Conservation (phyloP, 345 rosid genomes). For the Eucalyptus pumila region DNA sequence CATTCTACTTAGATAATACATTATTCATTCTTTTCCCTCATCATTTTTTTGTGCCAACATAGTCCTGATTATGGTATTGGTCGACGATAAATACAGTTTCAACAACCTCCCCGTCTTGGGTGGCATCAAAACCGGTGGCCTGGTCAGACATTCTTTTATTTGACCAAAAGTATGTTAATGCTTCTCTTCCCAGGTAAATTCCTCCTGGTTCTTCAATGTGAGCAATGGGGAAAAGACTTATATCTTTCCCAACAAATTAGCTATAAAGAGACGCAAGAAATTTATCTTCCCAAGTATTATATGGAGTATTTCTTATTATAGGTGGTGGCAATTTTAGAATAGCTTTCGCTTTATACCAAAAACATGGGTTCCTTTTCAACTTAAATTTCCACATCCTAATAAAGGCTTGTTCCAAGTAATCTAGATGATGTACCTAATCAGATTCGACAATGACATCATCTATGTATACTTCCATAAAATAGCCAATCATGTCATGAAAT, state of each 20-base stretch:
- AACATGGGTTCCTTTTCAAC: no score
- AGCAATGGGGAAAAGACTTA: neutral
- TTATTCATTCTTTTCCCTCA: neutral
- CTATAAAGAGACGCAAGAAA: neutral
- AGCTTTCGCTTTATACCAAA: no score
- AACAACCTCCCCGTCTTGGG: neutral
- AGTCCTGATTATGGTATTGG: neutral
- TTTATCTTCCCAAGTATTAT: neutral
- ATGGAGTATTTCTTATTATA: neutral
- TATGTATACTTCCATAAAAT: no score
- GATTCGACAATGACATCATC: no score
- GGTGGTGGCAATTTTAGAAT: neutral
- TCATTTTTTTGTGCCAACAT: neutral
- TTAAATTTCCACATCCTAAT: no score
- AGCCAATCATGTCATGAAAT: no score
- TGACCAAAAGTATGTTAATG: neutral
- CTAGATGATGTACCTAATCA: no score
- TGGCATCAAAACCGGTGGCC: neutral
- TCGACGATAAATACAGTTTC: neutral
- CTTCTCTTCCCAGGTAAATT: neutral
- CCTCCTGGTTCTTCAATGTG: neutral
- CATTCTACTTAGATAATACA: neutral
- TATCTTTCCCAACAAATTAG: neutral
- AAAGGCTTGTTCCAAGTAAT: no score
- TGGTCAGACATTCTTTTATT: neutral